phyloP scores from a whole-genome alignment of 139 green algal species.

The Auxenochlorella protothecoides region DNA sequence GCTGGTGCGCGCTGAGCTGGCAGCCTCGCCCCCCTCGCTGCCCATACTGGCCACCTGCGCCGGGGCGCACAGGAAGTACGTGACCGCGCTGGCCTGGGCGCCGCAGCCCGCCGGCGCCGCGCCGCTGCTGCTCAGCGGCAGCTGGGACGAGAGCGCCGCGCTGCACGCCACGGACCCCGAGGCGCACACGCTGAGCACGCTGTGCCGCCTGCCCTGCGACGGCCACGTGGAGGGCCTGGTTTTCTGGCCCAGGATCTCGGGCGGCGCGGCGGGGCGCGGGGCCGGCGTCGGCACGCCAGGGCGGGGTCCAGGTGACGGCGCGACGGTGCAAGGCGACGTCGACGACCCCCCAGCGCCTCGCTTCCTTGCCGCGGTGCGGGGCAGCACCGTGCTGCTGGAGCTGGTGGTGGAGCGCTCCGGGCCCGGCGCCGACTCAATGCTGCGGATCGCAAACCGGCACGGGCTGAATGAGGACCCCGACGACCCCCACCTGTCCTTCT shows the following conservation, averaged over 20 bases:
- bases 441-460: no score
- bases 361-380: not conserved
- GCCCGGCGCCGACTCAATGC: constrained; percentile 32
- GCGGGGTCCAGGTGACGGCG: not conserved
- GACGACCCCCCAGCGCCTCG: no score
- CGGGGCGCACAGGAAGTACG: constrained; percentile 24
- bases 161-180: constrained; percentile 8
- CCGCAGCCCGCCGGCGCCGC: not conserved
- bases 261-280: no score
- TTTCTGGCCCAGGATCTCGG: no score
- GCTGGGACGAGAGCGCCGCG: constrained; percentile 28
- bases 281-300: no score
- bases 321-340: not conserved
- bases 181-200: no score
- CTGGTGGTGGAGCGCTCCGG: not conserved
- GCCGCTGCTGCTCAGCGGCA: constrained; percentile 14
- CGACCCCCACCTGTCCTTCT: constrained; percentile 47
- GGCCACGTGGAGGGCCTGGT: no score
- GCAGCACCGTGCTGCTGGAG: not conserved
- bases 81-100: constrained; percentile 10
- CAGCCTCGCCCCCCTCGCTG: constrained; percentile 1
- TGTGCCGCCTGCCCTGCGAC: no score
- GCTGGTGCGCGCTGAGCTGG: constrained; percentile 16
- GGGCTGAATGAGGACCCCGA: constrained; percentile 44
- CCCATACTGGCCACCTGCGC: not conserved